A percentile compares a stretch with the other conserved stretches of the same genome.
Evolutionary conservation across 1,284 basidiomycete species (phyloP).

Genomic region (Trichosporon sp.): DNA sequence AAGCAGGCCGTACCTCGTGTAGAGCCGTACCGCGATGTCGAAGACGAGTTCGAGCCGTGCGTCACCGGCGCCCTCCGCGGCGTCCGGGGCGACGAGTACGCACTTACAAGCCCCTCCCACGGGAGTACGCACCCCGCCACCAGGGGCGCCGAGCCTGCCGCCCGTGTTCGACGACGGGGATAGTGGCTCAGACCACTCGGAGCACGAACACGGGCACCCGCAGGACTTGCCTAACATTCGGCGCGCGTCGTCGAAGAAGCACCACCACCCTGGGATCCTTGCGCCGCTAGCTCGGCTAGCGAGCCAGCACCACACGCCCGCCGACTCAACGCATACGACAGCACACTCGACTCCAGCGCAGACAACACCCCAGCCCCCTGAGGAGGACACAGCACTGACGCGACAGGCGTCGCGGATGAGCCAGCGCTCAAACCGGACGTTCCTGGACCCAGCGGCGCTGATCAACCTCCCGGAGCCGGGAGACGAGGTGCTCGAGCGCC

Average conservation of each 20-base stretch:
- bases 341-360: background rate
- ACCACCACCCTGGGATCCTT: background rate
- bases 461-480: constrained; percentile 13
- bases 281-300: background rate
- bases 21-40: background rate
- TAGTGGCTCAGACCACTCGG: background rate
- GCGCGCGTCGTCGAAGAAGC: background rate
- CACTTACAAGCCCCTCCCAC: background rate
- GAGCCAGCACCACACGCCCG: background rate
- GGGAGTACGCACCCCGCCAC: background rate
- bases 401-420: constrained; percentile 18
- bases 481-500: constrained; percentile 17
- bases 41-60: background rate
- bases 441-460: constrained; percentile 15
- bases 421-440: constrained; percentile 18
- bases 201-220: background rate
- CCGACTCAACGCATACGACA: background rate
- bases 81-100: background rate
- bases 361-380: background rate
- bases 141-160: background rate
- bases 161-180: background rate
- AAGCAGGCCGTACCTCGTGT: background rate
- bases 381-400: constrained; percentile 9
- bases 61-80: background rate
- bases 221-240: background rate